A percentile compares a stretch with the other conserved stretches of the same genome.
Evolutionary conservation across 495 filamentous ascomycete species (phyloP).

Genomic region (Penicillium odoratum): DNA sequence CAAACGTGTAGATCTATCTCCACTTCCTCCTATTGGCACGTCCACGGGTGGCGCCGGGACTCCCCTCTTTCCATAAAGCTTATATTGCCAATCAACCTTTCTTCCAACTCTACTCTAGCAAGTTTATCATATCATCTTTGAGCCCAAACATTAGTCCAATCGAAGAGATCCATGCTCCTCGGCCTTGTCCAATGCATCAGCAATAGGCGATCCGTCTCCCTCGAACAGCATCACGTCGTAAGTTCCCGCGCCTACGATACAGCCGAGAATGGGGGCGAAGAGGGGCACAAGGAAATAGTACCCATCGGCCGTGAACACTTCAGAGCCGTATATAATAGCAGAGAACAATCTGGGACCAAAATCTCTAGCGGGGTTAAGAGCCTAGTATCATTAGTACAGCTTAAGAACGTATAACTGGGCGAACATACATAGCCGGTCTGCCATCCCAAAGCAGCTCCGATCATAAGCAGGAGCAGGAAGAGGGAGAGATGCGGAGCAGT

Average conservation of each 20-base stretch:
- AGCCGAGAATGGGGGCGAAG: slow-evolving; percentile 35
- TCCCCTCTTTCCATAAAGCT: too few species aligned
- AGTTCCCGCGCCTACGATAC: slow-evolving; percentile 28
- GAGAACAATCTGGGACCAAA: slow-evolving; percentile 38
- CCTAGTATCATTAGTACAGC: slow-evolving; percentile 24
- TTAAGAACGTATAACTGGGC: background rate
- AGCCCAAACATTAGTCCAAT: slow-evolving; percentile 15
- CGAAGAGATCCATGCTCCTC: slow-evolving; percentile 29
- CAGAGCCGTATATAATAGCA: slow-evolving; percentile 33
- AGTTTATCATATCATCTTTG: too few species aligned
- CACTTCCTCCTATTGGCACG: too few species aligned
- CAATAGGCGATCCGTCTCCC: slow-evolving; percentile 34
- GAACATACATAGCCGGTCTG: slow-evolving; percentile 39
- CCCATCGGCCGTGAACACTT: slow-evolving; percentile 33
- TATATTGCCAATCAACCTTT: too few species aligned
- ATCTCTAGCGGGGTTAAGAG: slow-evolving; percentile 38
- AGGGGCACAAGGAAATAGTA: slow-evolving; percentile 39
- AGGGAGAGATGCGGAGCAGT: slow-evolving; percentile 31
- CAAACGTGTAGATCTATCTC: too few species aligned
- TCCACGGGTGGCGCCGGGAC: too few species aligned
- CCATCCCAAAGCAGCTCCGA: slow-evolving; percentile 37
- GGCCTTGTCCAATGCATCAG: slow-evolving; percentile 31
- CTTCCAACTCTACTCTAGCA: too few species aligned
- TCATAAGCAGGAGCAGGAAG: slow-evolving; percentile 34
- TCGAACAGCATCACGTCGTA: slow-evolving; percentile 35